phyloP scores from a whole-genome alignment of 345 rosid species.

The Citrus cavaleriei region DNA sequence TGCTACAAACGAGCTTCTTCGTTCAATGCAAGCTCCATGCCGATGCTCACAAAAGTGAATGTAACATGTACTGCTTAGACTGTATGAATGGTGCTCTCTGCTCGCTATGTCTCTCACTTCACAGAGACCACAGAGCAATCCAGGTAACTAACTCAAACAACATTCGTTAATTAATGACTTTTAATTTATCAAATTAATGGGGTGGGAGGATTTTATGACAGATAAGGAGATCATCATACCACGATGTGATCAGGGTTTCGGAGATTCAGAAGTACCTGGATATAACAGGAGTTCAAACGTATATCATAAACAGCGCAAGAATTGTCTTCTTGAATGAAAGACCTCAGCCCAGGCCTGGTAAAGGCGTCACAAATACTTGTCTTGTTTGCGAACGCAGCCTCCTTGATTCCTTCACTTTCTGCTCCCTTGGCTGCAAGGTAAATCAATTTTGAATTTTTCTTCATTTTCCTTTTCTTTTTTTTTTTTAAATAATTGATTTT shows the following conservation, averaged over 20 bases:
- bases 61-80: slow-evolving; percentile 64
- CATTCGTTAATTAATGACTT: background rate
- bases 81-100: slow-evolving; percentile 58
- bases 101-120: slow-evolving; percentile 48
- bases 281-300: slow-evolving; percentile 60
- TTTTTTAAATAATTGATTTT: no score
- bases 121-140: slow-evolving; percentile 49
- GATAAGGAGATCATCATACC: slow-evolving; percentile 77
- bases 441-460: background rate
- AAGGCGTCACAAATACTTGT: slow-evolving; percentile 65
- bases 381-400: slow-evolving; percentile 63
- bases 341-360: slow-evolving; percentile 66
- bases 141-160: slow-evolving; percentile 30
- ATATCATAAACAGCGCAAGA: slow-evolving; percentile 64
- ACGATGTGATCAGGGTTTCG: slow-evolving; percentile 65
- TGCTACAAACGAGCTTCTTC: slow-evolving; percentile 48
- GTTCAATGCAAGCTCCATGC: slow-evolving; percentile 54
- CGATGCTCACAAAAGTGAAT: slow-evolving; percentile 62
- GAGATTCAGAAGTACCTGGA: slow-evolving; percentile 62
- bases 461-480: background rate
- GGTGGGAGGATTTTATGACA: background rate
- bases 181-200: background rate
- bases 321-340: slow-evolving; percentile 64
- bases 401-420: slow-evolving; percentile 60
- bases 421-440: slow-evolving; percentile 76